Evolutionary conservation across 164 flowering plant genomes (phyloP).

Genomic region (Akebia trifoliata): DNA sequence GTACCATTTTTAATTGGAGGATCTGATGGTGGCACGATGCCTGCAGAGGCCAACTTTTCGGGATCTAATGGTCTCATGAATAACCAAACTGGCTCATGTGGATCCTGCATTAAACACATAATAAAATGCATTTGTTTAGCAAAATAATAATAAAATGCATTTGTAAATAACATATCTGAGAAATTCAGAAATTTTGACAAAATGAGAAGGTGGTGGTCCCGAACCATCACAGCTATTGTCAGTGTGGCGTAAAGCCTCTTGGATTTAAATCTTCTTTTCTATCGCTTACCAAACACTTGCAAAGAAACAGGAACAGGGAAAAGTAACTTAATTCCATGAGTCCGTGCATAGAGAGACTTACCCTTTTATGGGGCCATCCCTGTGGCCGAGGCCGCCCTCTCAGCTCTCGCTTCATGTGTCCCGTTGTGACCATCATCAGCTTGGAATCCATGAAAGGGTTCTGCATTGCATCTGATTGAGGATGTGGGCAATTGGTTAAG

Average conservation of each 20-base stretch:
- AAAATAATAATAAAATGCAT: no score
- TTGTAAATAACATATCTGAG: no score
- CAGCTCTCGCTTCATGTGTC: slow-evolving; percentile 53
- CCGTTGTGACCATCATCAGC: slow-evolving; percentile 35
- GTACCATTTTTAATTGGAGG: slow-evolving; percentile 32
- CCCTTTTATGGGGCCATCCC: slow-evolving; percentile 82
- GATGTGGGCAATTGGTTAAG: slow-evolving; percentile 37
- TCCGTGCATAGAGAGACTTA: slow-evolving; percentile 25
- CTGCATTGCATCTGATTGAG: slow-evolving; percentile 38
- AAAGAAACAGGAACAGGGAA: not conserved
- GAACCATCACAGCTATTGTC: no score
- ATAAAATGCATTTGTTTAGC: no score
- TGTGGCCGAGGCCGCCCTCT: slow-evolving; percentile 45
- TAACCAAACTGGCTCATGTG: slow-evolving; percentile 69
- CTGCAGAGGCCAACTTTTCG: slow-evolving; percentile 72
- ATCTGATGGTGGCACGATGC: slow-evolving; percentile 60
- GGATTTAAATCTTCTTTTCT: no score
- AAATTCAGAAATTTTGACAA: no score
- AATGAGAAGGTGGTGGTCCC: no score
- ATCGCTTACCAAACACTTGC: not conserved
- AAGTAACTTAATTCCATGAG: not conserved
- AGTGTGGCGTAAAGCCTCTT: no score
- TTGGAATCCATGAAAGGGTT: slow-evolving; percentile 46
- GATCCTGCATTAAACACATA: slow-evolving; percentile 57
- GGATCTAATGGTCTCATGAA: slow-evolving; percentile 81